Evolutionary conservation across 805 yeast genomes (phyloP), one percentile per base, ranked within the genome.

Genomic region (Geotrichum ghanense): DNA sequence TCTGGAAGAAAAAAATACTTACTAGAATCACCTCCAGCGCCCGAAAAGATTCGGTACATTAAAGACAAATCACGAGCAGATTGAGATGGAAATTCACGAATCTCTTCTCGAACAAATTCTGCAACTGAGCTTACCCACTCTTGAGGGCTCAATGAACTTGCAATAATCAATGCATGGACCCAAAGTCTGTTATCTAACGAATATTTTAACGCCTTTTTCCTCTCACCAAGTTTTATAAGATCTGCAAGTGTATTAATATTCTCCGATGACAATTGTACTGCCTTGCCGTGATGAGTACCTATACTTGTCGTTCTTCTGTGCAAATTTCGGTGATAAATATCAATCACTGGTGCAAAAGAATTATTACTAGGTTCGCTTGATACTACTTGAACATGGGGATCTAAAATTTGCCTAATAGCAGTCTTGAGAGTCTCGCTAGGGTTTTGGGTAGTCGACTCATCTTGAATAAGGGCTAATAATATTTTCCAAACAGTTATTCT

Each of bases 121-220:
- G 78, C 69, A 3, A 81, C 79, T 2, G 81, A 73, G 31, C 66
- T 64, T 3, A 75, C 63, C 75, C 83, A 81, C 31, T 70, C 68
- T 3, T 76, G 79, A 19, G 75, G 74, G 2, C 92, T 82, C 23
- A 78, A 66, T n/a, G 85, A 61, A 50, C 80, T 74, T 1, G 94
- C 79, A 44, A 89, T 67, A 24, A 87, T 60, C 47, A 90, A 63
- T 0, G 95, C 83, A 62, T 88, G 69, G 0, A 90, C 79, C 81
- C 85, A 89, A 53, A 85, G 85, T 10, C 77, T 73, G 46, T 76
- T 74, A 1, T 73, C 68, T 17, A 88, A 59, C 1, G 92, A 79
- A 46, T 70, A 66, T 21, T 72, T 68, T 43, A 88, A 63, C 0
- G 95, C 96, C 3, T 70, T 73, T 12, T 74, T 76, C 21, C 79